Conservation (phyloP, 495 filamentous ascomycete species). For the Usnea hakonensis region DNA sequence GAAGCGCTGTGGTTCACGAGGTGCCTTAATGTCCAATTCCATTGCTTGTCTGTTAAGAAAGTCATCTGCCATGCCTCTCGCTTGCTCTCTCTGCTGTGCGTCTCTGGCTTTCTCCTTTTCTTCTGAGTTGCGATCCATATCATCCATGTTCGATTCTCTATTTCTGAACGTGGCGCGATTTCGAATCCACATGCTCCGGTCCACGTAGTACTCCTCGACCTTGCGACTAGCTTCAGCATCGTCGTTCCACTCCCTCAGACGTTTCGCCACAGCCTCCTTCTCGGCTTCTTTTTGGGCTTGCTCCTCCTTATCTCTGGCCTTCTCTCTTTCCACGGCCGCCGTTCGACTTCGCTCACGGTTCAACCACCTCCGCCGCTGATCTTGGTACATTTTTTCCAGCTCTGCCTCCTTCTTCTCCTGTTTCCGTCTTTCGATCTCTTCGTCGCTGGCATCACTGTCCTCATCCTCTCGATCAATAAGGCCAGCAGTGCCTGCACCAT, state of each 20-base stretch:
- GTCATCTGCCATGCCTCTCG: constrained; percentile 79
- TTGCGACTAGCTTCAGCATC: constrained; percentile 69
- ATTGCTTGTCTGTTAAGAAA: constrained; percentile 86
- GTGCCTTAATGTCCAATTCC: constrained; percentile 62
- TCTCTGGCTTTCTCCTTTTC: constrained; percentile 62
- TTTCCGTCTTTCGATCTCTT: constrained; percentile 70
- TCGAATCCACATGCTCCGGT: constrained; percentile 75
- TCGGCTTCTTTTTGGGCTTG: constrained; percentile 46
- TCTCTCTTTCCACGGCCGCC: constrained; percentile 76
- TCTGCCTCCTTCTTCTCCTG: constrained; percentile 64
- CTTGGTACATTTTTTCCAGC: constrained; percentile 71
- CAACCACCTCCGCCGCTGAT: constrained; percentile 82
- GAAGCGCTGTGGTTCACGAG: constrained; percentile 75
- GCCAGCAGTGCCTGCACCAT: constrained; percentile 43
- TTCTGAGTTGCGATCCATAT: constrained; percentile 71
- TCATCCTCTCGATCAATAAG: constrained; percentile 68
- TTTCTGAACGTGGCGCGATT: constrained; percentile 66
- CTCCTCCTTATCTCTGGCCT: constrained; percentile 68
- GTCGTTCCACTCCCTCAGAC: constrained; percentile 79
- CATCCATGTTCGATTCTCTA: constrained; percentile 68
- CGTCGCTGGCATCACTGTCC: constrained; percentile 80
- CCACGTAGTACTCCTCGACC: constrained; percentile 73
- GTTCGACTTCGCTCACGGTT: constrained; percentile 79
- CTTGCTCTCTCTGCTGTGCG: constrained; percentile 66
- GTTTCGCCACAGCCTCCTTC: constrained; percentile 63